Evolutionary conservation across 163 green algal species (phyloP), one percentile per base, ranked within the genome.

Genomic region (Prototheca wickerhamii): DNA sequence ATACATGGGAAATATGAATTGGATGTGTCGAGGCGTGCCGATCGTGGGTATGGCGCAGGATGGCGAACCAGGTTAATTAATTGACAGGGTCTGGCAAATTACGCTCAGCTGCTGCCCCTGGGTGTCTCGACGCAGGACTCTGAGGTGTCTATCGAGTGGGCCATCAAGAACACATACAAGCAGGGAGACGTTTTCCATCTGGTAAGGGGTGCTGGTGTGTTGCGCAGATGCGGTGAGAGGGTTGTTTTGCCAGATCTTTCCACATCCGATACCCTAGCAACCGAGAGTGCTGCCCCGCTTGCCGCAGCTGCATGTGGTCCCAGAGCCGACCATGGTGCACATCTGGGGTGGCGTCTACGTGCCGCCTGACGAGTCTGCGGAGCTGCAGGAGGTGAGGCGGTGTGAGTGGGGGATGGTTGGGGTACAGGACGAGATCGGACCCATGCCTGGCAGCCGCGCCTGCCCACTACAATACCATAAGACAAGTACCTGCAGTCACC

Each of bases 311-410:
- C 65, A 78, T 26, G 65, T 78, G 10, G 52, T 78, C n/a, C 71
- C 65, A 25, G 71, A 74, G 60, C 71, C 65, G 3, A 60, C 69
- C 23, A 78, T 78, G 71, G 21, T 78, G 33, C 71, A 78, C 51
- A 35, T 78, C 8, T 78, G 71, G 71, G 65, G 65, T 0, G 71
- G 71, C 3, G 21, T 64, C 7, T 78, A 74, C 56, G 53, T 78
- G 3, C 71, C 71, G 2, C 65, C 65, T 2, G 65, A 78, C 28
- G 71, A 78, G 44, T 61, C 72, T 53, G 64, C 64, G 1, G 70
- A 77, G 53, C 51, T 77, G 18, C 30, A 69, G 3, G 61, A 71
- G 55, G 61, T 70, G 46, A 23, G 28, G 3, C 18, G 12, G 25
- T 12, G 6, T 20, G 60, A 25, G 15, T 64, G 37, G 10, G 37